Percentiles rank a stretch among this genome's conserved stretches.
These are phyloP conservation scores for Colletotrichum spinosum DNA, from an alignment of 2,329 filamentous ascomycete species.

Conservation along the genomic window DNA sequence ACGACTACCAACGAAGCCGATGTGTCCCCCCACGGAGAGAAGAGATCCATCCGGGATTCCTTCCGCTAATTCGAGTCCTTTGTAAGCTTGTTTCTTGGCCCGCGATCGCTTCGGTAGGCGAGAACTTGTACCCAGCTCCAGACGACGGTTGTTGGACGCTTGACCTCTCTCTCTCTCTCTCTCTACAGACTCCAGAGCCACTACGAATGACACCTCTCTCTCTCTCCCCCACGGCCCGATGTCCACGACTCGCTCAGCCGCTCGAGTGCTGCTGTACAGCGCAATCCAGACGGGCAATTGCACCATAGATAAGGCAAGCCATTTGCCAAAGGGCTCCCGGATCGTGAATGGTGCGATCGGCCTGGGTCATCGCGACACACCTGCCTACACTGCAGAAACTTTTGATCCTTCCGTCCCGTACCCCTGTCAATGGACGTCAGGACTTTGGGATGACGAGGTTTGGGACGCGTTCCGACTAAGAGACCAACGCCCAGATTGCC, in stretches of 20 bases:
- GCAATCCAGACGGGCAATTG: constrained; percentile 32
- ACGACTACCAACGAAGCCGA: neutral
- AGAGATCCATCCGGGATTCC: constrained; percentile 17
- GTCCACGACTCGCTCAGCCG: constrained; percentile 10
- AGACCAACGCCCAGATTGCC: constrained; percentile 12
- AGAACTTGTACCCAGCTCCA: neutral
- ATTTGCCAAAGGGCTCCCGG: constrained; percentile 10
- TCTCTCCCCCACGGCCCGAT: constrained; percentile 4
- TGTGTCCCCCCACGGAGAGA: neutral
- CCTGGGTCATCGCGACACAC: constrained; percentile 23
- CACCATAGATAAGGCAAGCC: constrained; percentile 37
- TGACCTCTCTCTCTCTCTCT: too few relatives aligned
- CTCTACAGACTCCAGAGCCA: constrained; percentile 3
- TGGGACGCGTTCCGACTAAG: constrained; percentile 2
- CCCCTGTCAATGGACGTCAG: constrained; percentile 7
- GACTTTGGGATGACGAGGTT: neutral
- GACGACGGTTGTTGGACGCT: neutral
- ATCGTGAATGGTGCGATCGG: constrained; percentile 27
- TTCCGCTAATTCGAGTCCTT: neutral
- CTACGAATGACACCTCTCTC: constrained; percentile 16
- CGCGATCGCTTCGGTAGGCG: neutral
- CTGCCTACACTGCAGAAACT: neutral
- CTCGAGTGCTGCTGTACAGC: constrained; percentile 5
- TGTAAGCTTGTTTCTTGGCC: constrained; percentile 7
- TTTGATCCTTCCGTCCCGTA: neutral